Evolutionary conservation across 2,329 filamentous ascomycete species (phyloP).

Genomic region (Epichloe aotearoae): DNA sequence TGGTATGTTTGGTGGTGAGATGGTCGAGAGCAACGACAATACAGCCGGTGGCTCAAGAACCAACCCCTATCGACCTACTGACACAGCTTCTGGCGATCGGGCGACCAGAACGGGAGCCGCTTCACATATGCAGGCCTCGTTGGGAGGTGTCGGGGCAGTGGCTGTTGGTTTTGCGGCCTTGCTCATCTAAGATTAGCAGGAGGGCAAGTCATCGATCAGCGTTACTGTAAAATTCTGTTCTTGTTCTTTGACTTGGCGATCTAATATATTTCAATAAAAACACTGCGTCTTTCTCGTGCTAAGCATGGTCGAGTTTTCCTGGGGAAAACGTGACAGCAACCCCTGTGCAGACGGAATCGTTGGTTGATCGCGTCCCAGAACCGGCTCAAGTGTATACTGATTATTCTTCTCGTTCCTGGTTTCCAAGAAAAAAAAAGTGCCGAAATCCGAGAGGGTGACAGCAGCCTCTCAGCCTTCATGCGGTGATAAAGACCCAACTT

Average conservation of each 20-base stretch:
- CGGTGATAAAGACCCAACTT: neutral
- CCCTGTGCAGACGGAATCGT: too few relatives aligned
- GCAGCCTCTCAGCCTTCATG: too few relatives aligned
- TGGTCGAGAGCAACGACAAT: neutral
- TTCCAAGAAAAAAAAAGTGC: neutral
- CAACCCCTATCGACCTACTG: neutral
- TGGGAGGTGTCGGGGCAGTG: neutral
- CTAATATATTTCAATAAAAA: neutral
- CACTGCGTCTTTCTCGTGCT: neutral
- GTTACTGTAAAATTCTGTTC: neutral
- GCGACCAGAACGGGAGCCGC: neutral
- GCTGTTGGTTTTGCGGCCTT: slow-evolving; percentile 3
- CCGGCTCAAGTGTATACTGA: too few relatives aligned
- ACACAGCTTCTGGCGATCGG: neutral
- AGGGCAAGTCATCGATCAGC: neutral
- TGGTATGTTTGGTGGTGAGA: slow-evolving; percentile 7
- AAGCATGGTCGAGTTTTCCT: too few relatives aligned
- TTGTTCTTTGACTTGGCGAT: neutral
- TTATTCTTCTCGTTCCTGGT: too few relatives aligned
- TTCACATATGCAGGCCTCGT: neutral
- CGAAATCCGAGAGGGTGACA: neutral
- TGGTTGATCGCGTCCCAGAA: too few relatives aligned
- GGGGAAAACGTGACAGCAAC: too few relatives aligned
- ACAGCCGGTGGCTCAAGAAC: neutral
- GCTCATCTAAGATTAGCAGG: neutral